A percentile compares a stretch with the other conserved stretches of the same genome.
Evolutionary conservation across 75 land plant species (phyloP).

Genomic region (Larix kaempferi): DNA sequence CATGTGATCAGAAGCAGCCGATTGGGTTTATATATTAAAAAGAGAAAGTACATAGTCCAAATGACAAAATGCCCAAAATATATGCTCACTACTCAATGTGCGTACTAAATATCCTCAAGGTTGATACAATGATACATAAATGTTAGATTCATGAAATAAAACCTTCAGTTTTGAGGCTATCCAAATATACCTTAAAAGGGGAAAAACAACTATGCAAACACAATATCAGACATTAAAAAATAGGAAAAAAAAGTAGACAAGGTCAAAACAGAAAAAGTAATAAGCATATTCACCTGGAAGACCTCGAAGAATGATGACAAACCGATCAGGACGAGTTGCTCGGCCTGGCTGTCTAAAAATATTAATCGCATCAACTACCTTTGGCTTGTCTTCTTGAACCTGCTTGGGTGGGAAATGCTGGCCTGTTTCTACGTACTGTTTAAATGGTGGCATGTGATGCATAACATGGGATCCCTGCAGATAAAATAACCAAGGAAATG

Average conservation of each 20-base stretch:
- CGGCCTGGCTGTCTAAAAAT: slow-evolving; percentile 64
- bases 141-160: too few relatives aligned
- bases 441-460: slow-evolving; percentile 10
- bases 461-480: slow-evolving; percentile 16
- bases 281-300: slow-evolving; percentile 64
- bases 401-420: slow-evolving; percentile 13
- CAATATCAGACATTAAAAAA: neutral
- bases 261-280: neutral
- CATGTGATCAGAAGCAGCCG: neutral
- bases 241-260: too few relatives aligned
- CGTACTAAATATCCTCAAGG: too few relatives aligned
- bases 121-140: too few relatives aligned
- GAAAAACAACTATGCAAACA: neutral
- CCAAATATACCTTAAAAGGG: neutral
- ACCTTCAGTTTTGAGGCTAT: too few relatives aligned
- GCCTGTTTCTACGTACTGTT: slow-evolving; percentile 1
- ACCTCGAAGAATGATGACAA: slow-evolving; percentile 81
- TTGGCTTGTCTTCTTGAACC: slow-evolving; percentile 32
- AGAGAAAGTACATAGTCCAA: too few relatives aligned
- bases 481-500: neutral
- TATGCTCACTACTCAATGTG: too few relatives aligned
- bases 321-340: slow-evolving; percentile 67
- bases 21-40: neutral
- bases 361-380: slow-evolving; percentile 50
- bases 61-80: too few relatives aligned